Conservation (phyloP, 177 flowering plant genomes). For the Vitis hybrid region DNA sequence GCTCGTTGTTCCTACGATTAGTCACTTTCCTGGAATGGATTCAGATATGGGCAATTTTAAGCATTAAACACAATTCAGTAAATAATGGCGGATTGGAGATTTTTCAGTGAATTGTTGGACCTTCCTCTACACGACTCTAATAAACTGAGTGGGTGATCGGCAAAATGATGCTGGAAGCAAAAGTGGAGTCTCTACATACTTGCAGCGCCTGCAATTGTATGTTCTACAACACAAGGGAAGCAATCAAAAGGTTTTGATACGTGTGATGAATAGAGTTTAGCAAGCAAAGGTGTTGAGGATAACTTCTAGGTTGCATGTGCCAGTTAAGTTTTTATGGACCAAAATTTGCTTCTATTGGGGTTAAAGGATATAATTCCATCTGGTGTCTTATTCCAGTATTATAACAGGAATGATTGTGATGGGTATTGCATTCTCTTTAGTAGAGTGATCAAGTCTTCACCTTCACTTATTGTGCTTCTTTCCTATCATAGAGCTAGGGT, state of each 20-base stretch:
- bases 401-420: neutral
- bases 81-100: too few relatives aligned
- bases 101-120: too few relatives aligned
- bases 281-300: neutral
- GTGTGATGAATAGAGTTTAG: neutral
- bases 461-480: neutral
- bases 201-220: too few relatives aligned
- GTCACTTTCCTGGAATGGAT: neutral
- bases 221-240: too few relatives aligned
- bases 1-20: too few relatives aligned
- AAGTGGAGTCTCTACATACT: too few relatives aligned
- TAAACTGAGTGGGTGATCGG: too few relatives aligned
- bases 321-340: neutral
- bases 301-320: neutral
- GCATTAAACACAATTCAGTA: too few relatives aligned
- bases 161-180: neutral
- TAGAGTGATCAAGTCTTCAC: neutral
- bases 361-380: slow-evolving; percentile 4
- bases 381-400: slow-evolving; percentile 1
- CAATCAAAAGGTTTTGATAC: neutral
- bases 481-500: neutral
- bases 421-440: neutral
- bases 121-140: too few relatives aligned
- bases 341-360: slow-evolving; percentile 13
- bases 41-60: neutral